These are phyloP conservation scores for Stemphylium vesicarium DNA, from an alignment of 2,329 filamentous ascomycete species.

Conservation along the genomic window DNA sequence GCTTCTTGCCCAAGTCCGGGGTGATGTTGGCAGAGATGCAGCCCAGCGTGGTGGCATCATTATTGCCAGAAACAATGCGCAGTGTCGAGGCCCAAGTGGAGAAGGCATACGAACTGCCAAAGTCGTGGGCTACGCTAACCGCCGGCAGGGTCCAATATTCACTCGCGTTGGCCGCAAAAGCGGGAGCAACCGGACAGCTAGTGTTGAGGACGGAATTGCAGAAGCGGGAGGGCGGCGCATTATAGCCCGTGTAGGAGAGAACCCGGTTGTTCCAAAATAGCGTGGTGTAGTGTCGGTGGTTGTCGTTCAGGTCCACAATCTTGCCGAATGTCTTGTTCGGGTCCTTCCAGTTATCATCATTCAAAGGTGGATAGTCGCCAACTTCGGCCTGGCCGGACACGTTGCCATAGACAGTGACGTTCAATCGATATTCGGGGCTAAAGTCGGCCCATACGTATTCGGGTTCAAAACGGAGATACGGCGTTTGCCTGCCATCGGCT, in stretches of 20 bases:
- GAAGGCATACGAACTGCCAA: constrained; percentile 85
- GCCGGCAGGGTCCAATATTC: constrained; percentile 67
- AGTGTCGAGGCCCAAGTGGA: constrained; percentile 79
- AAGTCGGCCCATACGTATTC: constrained; percentile 76
- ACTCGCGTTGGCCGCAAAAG: constrained; percentile 66
- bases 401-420: constrained; percentile 86
- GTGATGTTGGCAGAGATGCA: constrained; percentile 86
- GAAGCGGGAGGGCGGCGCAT: constrained; percentile 61
- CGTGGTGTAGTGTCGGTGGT: constrained; percentile 71
- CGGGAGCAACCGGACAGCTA: constrained; percentile 76
- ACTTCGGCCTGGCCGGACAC: constrained; percentile 74
- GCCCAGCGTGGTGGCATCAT: constrained; percentile 67
- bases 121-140: constrained; percentile 74
- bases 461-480: constrained; percentile 80
- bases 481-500: constrained; percentile 63
- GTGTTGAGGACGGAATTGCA: constrained; percentile 62
- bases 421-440: constrained; percentile 68
- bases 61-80: constrained; percentile 76
- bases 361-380: constrained; percentile 64
- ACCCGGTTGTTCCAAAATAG: constrained; percentile 75
- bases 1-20: constrained; percentile 74
- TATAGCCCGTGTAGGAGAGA: constrained; percentile 76
- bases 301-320: constrained; percentile 69
- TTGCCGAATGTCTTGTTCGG: constrained; percentile 71
- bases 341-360: constrained; percentile 67